These are phyloP conservation scores for Dendrobium officinale DNA, from an alignment of 106 monocot genomes.

Conservation along the genomic window DNA sequence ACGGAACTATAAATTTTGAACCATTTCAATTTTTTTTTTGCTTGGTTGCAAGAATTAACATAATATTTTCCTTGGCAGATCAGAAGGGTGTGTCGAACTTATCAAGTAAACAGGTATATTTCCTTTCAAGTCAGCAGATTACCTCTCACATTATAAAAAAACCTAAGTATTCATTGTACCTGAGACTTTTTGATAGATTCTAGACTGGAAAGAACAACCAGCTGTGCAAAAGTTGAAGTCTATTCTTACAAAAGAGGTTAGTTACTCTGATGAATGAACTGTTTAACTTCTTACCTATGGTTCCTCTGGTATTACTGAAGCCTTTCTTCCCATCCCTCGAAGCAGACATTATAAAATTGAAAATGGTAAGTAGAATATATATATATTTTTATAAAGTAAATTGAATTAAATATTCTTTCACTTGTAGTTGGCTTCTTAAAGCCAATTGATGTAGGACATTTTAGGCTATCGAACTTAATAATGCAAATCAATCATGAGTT, in stretches of 20 bases:
- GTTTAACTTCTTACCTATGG: not conserved
- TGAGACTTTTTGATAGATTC: slow-evolving; percentile 14
- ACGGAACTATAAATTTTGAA: not conserved
- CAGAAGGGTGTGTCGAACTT: slow-evolving; percentile 21
- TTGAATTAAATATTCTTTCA: not conserved
- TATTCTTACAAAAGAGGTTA: slow-evolving; percentile 77
- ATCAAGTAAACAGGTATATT: slow-evolving; percentile 37
- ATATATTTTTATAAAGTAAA: not conserved
- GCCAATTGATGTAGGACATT: not conserved
- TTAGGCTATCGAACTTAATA: not conserved
- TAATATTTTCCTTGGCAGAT: slow-evolving; percentile 22
- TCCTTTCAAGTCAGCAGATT: not conserved
- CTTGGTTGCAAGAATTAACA: not conserved
- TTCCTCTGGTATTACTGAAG: not conserved
- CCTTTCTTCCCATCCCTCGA: not conserved
- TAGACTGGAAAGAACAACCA: slow-evolving; percentile 70
- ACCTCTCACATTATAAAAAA: not conserved
- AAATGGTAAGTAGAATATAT: not conserved
- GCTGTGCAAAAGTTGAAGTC: slow-evolving; percentile 50
- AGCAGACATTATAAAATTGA: not conserved
- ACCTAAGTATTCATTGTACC: not conserved
- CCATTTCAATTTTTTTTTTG: not conserved
- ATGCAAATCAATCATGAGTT: no score
- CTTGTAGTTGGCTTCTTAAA: not conserved
- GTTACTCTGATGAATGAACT: not conserved